Conservation (phyloP, 2,329 filamentous ascomycete genomes). For the Aspergillus chevalieri region DNA sequence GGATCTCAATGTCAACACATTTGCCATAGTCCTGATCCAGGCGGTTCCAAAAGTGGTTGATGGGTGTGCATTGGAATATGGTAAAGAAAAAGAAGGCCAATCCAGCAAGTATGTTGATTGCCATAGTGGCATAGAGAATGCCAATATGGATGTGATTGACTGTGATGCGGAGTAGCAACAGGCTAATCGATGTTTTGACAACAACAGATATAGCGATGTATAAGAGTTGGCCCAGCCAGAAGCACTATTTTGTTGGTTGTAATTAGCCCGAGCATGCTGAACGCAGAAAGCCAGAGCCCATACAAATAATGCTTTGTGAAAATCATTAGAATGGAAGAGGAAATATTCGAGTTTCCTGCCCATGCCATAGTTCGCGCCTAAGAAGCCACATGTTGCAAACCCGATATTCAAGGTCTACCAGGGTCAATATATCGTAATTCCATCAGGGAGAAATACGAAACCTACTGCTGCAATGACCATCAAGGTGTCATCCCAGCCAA, state of each 20-base stretch:
- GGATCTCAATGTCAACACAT: conserved; percentile 40
- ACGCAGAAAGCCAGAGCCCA: not conserved
- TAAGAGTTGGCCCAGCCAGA: conserved; percentile 49
- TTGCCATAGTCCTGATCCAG: conserved; percentile 22
- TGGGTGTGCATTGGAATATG: conserved; percentile 47
- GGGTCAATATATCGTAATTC: not conserved
- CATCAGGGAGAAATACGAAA: not conserved
- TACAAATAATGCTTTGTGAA: conserved; percentile 20
- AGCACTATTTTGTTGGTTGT: conserved; percentile 27
- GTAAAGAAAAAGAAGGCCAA: conserved; percentile 44
- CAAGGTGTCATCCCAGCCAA: conserved; percentile 30
- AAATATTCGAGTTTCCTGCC: conserved; percentile 17
- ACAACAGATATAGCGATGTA: conserved; percentile 44
- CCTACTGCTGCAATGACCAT: conserved; percentile 27
- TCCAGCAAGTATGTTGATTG: conserved; percentile 38
- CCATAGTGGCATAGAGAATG: conserved; percentile 43
- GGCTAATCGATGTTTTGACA: conserved; percentile 46
- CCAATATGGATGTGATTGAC: conserved; percentile 39
- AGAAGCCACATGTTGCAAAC: conserved; percentile 22
- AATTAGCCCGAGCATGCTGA: not conserved
- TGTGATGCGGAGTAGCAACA: conserved; percentile 49
- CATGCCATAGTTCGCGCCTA: conserved; percentile 20
- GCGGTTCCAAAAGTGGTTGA: conserved; percentile 45
- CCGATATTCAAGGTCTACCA: conserved; percentile 18
- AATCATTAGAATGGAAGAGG: conserved; percentile 10